A percentile compares a stretch with the other conserved stretches of the same genome.
Evolutionary conservation across 2,329 filamentous ascomycete species (phyloP).

Genomic region (Magnaporthiopsis incrustans): DNA sequence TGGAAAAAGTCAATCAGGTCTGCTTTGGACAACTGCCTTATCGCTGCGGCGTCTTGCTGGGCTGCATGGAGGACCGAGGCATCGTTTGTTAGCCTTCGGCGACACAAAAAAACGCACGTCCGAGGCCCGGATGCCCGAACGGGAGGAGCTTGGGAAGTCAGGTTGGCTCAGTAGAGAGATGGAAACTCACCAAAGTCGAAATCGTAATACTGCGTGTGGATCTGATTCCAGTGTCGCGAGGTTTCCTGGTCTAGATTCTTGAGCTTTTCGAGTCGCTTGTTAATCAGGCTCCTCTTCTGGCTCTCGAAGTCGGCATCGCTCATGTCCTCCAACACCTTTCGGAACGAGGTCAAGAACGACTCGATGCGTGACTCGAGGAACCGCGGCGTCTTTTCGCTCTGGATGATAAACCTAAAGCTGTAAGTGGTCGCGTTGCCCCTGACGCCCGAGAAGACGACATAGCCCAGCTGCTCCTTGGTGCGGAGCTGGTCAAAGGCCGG

Average conservation of each 20-base stretch:
- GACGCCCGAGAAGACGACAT: conserved; percentile 83
- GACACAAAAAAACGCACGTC: too few species aligned
- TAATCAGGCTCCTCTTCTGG: conserved; percentile 83
- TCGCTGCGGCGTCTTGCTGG: conserved; percentile 66
- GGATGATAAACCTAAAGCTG: conserved; percentile 83
- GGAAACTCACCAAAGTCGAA: conserved; percentile 67
- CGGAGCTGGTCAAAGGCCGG: conserved; percentile 90
- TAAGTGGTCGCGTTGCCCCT: conserved; percentile 67
- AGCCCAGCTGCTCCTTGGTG: conserved; percentile 95
- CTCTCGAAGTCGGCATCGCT: conserved; percentile 75
- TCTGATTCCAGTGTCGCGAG: conserved; percentile 74
- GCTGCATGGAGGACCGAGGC: conserved; percentile 32
- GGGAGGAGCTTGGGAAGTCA: background rate
- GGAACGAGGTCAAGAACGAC: conserved; percentile 65
- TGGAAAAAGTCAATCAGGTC: conserved; percentile 77
- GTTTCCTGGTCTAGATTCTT: conserved; percentile 89
- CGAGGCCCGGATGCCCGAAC: background rate
- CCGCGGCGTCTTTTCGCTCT: conserved; percentile 77
- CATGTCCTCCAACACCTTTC: conserved; percentile 64
- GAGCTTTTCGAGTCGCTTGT: conserved; percentile 79
- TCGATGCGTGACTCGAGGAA: conserved; percentile 88
- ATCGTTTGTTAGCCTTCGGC: background rate
- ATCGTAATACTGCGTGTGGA: conserved; percentile 79
- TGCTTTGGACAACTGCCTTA: conserved; percentile 67
- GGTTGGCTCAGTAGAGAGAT: background rate